Percentiles rank a stretch among this genome's conserved stretches.
Conservation (phyloP, 768 basidiomycete species). For the Gelatoporia subvermispora region DNA sequence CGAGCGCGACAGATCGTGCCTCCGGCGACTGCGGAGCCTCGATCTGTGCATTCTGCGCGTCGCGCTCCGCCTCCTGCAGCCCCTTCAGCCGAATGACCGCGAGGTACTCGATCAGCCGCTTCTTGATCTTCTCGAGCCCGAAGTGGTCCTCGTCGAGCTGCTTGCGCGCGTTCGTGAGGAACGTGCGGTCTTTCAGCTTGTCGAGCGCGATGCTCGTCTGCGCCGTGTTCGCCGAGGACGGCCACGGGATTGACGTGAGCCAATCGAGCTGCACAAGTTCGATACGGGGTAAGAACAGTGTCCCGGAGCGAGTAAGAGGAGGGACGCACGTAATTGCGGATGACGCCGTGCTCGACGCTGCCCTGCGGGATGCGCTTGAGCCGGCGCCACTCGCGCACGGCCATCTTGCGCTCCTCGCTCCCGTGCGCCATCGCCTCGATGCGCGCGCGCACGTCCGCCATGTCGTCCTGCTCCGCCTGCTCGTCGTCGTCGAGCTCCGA, state of each 20-base stretch:
- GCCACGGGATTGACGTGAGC: conserved; percentile 85
- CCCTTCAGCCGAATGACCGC: conserved; percentile 69
- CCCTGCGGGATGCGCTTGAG: conserved; percentile 85
- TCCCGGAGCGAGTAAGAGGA: neutral
- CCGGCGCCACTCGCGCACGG: conserved; percentile 77
- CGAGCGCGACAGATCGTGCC: neutral
- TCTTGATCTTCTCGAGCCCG: conserved; percentile 90
- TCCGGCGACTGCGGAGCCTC: neutral
- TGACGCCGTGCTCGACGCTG: conserved; percentile 87
- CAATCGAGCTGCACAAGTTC: conserved; percentile 68
- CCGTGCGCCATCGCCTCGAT: conserved; percentile 72
- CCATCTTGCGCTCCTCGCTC: conserved; percentile 79
- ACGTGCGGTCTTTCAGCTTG: conserved; percentile 46
- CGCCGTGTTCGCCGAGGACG: conserved; percentile 22
- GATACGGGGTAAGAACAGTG: neutral
- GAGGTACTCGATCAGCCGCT: conserved; percentile 85
- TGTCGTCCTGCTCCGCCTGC: conserved; percentile 74
- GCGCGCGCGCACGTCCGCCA: conserved; percentile 64
- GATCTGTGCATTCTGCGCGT: conserved; percentile 6
- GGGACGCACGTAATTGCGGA: conserved; percentile 68
- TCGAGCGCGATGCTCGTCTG: conserved; percentile 23
- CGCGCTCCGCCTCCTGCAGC: conserved; percentile 23
- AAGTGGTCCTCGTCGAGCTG: conserved; percentile 90
- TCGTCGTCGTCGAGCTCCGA: conserved; percentile 74
- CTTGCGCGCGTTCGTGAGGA: conserved; percentile 63